Percentiles rank a stretch among this genome's conserved stretches.
Evolutionary conservation across 2,329 filamentous ascomycete species (phyloP).

Genomic region (Diaporthe velutina): DNA sequence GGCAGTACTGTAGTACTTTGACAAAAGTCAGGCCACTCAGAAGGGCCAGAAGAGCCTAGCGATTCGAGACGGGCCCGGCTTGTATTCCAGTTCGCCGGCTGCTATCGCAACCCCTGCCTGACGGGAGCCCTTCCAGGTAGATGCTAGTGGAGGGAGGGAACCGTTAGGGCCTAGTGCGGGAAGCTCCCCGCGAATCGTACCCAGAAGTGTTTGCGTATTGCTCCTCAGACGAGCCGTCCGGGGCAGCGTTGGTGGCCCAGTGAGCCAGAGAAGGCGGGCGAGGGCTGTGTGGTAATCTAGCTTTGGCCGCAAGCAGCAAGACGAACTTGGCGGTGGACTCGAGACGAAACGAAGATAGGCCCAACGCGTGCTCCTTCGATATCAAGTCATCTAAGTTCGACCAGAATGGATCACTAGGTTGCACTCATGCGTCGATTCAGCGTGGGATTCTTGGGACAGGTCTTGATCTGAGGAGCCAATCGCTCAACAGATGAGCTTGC

Average conservation of each 20-base stretch:
- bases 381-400: conserved; percentile 30
- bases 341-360: conserved; percentile 27
- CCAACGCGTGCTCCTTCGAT: conserved; percentile 31
- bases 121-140: conserved; percentile 30
- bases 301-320: conserved; percentile 24
- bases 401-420: conserved; percentile 26
- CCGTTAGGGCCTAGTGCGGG: conserved; percentile 35
- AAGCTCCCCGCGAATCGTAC: conserved; percentile 34
- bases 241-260: conserved; percentile 14
- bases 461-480: conserved; percentile 34
- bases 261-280: conserved; percentile 18
- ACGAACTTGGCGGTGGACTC: conserved; percentile 31
- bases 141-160: conserved; percentile 34
- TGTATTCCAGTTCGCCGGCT: conserved; percentile 40
- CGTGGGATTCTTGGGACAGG: conserved; percentile 9
- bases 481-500: conserved; percentile 29
- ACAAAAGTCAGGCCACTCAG: conserved; percentile 29
- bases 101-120: conserved; percentile 32
- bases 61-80: conserved; percentile 35
- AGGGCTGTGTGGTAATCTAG: conserved; percentile 32
- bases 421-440: conserved; percentile 29
- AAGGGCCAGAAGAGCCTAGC: conserved; percentile 29
- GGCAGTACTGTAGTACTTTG: conserved; percentile 1
- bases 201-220: conserved; percentile 18
- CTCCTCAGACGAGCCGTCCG: conserved; percentile 12